phyloP scores from a whole-genome alignment of 805 yeast species.

The Yarrowia deformans region DNA sequence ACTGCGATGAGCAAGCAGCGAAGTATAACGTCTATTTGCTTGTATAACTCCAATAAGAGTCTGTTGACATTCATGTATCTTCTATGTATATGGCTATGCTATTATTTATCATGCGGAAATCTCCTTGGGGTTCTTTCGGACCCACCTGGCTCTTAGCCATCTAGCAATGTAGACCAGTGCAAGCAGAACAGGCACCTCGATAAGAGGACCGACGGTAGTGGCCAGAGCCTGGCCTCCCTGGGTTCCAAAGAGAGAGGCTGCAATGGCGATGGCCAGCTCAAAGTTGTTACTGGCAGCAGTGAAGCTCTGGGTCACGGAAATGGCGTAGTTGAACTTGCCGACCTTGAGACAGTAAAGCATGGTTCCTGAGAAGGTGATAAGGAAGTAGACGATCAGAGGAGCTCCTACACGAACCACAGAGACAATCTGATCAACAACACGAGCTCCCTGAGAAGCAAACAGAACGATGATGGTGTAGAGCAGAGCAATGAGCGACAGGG shows the following conservation, averaged over 20 bases:
- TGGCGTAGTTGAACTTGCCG: slow-evolving; percentile 49
- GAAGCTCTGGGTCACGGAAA: slow-evolving; percentile 60
- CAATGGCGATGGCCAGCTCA: slow-evolving; percentile 63
- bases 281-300: slow-evolving; percentile 67
- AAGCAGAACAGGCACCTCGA: slow-evolving; percentile 63
- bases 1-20: no score
- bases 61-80: no score
- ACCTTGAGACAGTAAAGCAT: slow-evolving; percentile 48
- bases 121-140: neutral
- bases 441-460: slow-evolving; percentile 60
- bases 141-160: slow-evolving; percentile 36
- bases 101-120: neutral
- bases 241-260: slow-evolving; percentile 60
- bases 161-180: slow-evolving; percentile 44
- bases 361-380: slow-evolving; percentile 58
- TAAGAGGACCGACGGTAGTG: slow-evolving; percentile 65
- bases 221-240: slow-evolving; percentile 63
- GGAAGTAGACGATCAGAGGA: slow-evolving; percentile 59
- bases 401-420: slow-evolving; percentile 59
- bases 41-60: no score
- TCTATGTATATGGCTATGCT: neutral
- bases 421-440: slow-evolving; percentile 58
- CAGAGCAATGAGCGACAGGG: slow-evolving; percentile 61
- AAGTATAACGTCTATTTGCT: no score
- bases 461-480: slow-evolving; percentile 61